These are phyloP conservation scores for Metschnikowia similis DNA, from an alignment of 805 yeast genomes.

Conservation along the genomic window DNA sequence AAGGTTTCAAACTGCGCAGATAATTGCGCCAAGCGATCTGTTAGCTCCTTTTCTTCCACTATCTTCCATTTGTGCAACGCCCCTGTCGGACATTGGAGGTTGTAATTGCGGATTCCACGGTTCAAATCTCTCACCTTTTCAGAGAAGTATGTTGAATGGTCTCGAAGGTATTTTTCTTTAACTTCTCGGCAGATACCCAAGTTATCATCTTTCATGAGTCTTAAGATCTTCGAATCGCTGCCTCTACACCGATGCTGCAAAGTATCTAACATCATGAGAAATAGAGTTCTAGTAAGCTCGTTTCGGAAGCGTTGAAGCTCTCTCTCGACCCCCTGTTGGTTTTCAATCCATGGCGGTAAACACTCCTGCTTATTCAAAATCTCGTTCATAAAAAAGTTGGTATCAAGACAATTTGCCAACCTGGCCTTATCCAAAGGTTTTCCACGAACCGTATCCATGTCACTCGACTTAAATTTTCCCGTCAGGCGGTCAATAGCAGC, in stretches of 20 bases:
- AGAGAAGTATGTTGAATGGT: constrained; percentile 6
- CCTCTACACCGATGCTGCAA: background rate
- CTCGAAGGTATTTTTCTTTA: background rate
- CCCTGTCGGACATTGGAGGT: constrained; percentile 36
- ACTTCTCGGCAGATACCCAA: background rate
- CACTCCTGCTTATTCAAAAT: constrained; percentile 73
- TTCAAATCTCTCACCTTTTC: constrained; percentile 13
- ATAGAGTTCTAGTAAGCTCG: constrained; percentile 38
- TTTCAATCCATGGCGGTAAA: constrained; percentile 88
- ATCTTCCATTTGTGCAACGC: constrained; percentile 38
- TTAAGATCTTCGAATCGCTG: background rate
- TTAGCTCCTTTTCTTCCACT: constrained; percentile 24
- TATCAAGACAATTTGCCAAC: constrained; percentile 60
- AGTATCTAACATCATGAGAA: background rate
- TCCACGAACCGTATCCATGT: constrained; percentile 50
- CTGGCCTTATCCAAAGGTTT: constrained; percentile 50
- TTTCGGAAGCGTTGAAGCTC: constrained; percentile 47
- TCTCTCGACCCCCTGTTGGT: constrained; percentile 53
- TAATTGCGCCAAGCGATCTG: constrained; percentile 1
- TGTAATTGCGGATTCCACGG: constrained; percentile 28
- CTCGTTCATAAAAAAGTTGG: constrained; percentile 69
- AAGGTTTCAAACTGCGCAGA: background rate
- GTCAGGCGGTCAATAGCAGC: constrained; percentile 56
- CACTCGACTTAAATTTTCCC: constrained; percentile 62
- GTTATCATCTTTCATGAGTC: background rate